Evolutionary conservation across 225 moss, liverwort and hornwort genomes (phyloP).

Genomic region (Pseudoscleropodium purum): DNA sequence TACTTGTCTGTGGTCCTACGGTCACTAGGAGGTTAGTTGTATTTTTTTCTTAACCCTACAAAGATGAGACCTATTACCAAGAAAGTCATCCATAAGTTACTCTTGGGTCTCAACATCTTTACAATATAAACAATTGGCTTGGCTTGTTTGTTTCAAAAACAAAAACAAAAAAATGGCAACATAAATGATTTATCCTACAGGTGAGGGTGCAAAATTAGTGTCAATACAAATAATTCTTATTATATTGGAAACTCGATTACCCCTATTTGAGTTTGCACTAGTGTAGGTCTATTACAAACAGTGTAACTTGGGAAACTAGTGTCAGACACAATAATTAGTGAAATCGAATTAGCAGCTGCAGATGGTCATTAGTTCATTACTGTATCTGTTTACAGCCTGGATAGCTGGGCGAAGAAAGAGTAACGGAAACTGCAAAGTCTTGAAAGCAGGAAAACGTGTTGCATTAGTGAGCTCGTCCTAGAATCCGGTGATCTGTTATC

Average conservation of each 20-base stretch:
- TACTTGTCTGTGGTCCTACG: too few species aligned
- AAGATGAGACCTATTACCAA: background rate
- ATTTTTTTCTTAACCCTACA: background rate
- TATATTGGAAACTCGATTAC: too few species aligned
- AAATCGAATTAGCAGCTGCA: background rate
- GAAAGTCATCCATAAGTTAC: background rate
- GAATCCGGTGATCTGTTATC: background rate
- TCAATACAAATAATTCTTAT: background rate
- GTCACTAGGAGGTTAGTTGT: accelerated
- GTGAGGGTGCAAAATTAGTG: background rate
- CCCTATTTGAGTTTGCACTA: too few species aligned
- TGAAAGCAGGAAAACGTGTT: background rate
- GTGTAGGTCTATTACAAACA: background rate
- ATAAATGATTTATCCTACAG: background rate
- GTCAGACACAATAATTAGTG: background rate
- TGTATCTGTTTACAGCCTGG: background rate
- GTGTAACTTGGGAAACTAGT: too few species aligned
- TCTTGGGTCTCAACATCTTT: background rate
- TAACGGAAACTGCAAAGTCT: background rate
- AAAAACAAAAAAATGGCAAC: too few species aligned
- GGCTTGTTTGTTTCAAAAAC: too few species aligned
- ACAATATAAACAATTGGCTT: background rate
- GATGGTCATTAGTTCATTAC: background rate
- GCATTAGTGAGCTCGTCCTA: background rate
- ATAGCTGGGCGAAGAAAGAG: background rate